Evolutionary conservation across 306 rosid species (phyloP).

Genomic region (Prinsepia uniflora): DNA sequence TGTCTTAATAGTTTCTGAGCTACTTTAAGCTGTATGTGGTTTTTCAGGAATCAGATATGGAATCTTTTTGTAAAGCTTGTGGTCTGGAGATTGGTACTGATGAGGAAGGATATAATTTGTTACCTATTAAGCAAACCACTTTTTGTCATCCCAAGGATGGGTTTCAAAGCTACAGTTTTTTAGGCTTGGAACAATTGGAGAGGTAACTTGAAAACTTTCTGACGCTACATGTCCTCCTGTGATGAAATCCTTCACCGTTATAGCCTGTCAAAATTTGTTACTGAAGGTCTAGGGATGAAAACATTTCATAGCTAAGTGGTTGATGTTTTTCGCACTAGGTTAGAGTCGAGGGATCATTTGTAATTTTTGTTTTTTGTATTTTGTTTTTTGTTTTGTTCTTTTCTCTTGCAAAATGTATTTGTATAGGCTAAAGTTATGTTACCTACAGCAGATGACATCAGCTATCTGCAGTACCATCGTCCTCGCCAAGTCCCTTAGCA

Average conservation of each 20-base stretch:
- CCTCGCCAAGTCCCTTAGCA: slow-evolving; percentile 97
- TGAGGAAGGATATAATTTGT: slow-evolving; percentile 59
- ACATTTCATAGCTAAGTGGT: background rate
- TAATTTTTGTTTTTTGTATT: too few species aligned
- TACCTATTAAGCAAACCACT: slow-evolving; percentile 73
- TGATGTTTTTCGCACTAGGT: too few species aligned
- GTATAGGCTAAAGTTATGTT: background rate
- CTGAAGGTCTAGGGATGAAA: background rate
- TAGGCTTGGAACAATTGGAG: slow-evolving; percentile 52
- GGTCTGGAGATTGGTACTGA: slow-evolving; percentile 53
- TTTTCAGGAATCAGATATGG: slow-evolving; percentile 65
- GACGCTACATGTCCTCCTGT: background rate
- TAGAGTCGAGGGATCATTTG: too few species aligned
- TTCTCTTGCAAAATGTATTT: too few species aligned
- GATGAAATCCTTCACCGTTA: background rate
- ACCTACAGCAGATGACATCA: slow-evolving; percentile 96
- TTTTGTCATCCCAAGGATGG: slow-evolving; percentile 55
- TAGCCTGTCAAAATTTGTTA: background rate
- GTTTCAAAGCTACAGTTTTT: slow-evolving; percentile 44
- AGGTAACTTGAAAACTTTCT: slow-evolving; percentile 14
- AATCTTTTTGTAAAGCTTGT: slow-evolving; percentile 60
- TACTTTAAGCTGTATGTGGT: slow-evolving; percentile 1
- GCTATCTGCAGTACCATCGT: slow-evolving; percentile 65
- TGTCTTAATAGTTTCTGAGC: background rate
- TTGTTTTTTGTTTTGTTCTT: too few species aligned